Evolutionary conservation across 106 monocot species (phyloP).

Genomic region (Acorus gramineus): DNA sequence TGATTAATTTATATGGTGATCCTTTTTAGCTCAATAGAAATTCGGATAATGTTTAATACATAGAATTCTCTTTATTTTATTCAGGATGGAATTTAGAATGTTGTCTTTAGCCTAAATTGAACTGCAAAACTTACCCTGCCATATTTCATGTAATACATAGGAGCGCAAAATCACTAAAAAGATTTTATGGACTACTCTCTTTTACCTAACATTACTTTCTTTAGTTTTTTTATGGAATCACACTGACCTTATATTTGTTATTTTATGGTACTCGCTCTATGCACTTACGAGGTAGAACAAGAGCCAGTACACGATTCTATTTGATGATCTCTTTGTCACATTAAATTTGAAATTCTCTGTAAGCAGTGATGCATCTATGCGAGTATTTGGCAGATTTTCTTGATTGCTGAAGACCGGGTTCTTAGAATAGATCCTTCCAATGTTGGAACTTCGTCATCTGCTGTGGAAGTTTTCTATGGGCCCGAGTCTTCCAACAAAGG

Average conservation of each 20-base stretch:
- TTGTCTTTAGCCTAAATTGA: no score
- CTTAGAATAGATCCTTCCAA: slow-evolving; percentile 53
- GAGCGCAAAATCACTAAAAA: no score
- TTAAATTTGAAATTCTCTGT: background rate
- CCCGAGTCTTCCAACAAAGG: slow-evolving; percentile 30
- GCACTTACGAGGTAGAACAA: no score
- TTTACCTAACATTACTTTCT: no score
- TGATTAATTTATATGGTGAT: no score
- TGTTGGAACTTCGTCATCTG: slow-evolving; percentile 27
- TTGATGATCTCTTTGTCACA: background rate
- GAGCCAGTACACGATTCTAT: background rate
- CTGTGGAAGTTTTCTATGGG: slow-evolving; percentile 42
- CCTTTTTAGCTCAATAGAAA: slow-evolving; percentile 20
- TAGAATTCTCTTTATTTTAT: background rate
- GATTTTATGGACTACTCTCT: no score
- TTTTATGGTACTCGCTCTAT: no score
- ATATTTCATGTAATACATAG: no score
- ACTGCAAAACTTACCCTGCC: no score
- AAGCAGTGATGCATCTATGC: background rate
- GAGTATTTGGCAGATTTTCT: slow-evolving; percentile 52
- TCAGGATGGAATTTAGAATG: no score
- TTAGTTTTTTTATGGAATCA: no score
- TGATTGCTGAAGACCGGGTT: slow-evolving; percentile 70
- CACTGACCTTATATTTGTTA: no score
- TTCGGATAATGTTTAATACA: background rate